Evolutionary conservation across 306 rosid species (phyloP).

Genomic region (Quercus agrifolia): DNA sequence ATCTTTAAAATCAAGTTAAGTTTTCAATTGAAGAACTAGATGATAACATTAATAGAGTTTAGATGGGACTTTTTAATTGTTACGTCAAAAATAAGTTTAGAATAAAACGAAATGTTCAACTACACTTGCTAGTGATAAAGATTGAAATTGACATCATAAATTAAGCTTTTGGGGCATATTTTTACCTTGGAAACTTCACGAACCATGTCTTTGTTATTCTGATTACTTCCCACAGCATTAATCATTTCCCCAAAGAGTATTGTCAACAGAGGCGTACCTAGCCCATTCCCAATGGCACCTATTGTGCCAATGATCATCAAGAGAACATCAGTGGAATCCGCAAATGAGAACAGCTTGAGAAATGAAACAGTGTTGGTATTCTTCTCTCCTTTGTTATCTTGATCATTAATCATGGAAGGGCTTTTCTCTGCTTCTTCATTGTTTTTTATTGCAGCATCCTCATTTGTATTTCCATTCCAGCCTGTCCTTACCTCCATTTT

Average conservation of each 20-base stretch:
- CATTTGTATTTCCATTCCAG: not conserved
- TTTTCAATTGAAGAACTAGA: not conserved
- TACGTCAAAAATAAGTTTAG: not conserved
- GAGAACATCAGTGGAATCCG: constrained; percentile 43
- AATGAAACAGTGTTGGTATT: constrained; percentile 40
- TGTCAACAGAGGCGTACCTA: constrained; percentile 42
- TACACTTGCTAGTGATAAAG: not conserved
- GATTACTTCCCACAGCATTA: constrained; percentile 45
- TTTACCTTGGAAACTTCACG: constrained; percentile 54
- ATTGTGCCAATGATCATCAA: constrained; percentile 50
- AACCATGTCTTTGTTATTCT: constrained; percentile 16
- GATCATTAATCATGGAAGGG: not conserved
- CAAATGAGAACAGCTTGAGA: constrained; percentile 54
- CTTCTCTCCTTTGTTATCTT: constrained; percentile 19
- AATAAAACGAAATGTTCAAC: not conserved
- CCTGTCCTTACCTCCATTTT: not conserved
- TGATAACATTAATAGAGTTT: not conserved
- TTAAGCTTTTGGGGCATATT: not conserved
- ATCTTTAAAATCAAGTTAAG: not conserved
- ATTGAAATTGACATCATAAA: not conserved
- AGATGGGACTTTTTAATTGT: not conserved
- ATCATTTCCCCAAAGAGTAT: constrained; percentile 42
- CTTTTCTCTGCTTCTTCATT: not conserved
- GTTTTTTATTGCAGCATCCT: not conserved
- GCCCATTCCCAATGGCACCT: constrained; percentile 59